Percentiles rank a stretch among this genome's conserved stretches.
phyloP scores from a whole-genome alignment of 129 eudicot genomes.

The Logfia minima region DNA sequence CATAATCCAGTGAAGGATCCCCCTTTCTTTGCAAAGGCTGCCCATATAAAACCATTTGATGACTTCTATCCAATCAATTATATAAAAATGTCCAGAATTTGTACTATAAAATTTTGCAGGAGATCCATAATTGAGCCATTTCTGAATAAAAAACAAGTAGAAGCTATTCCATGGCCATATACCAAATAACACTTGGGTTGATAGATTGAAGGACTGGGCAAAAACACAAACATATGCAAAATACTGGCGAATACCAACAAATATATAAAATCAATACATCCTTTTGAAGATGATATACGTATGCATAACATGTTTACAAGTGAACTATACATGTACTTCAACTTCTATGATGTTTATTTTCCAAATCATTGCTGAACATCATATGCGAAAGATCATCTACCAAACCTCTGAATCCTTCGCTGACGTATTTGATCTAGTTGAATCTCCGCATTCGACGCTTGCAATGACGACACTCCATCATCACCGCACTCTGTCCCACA shows the following conservation, averaged over 20 bases:
- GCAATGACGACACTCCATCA: conserved; percentile 31
- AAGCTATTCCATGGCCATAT: background rate
- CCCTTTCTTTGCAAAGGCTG: too few species aligned
- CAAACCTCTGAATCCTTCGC: conserved; percentile 68
- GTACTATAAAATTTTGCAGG: background rate
- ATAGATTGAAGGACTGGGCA: background rate
- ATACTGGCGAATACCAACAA: background rate
- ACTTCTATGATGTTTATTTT: background rate
- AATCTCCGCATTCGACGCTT: conserved; percentile 22
- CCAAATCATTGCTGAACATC: background rate
- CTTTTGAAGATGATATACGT: background rate
- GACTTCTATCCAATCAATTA: too few species aligned
- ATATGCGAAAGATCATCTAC: conserved; percentile 37
- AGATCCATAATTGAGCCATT: background rate
- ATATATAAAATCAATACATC: background rate
- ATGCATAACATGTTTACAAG: background rate
- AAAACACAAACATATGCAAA: background rate
- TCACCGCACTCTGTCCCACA: conserved; percentile 54
- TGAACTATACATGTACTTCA: background rate
- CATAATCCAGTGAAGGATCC: too few species aligned
- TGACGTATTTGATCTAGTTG: conserved; percentile 65
- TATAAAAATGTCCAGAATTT: background rate
- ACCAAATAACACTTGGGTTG: background rate
- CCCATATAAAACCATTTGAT: too few species aligned
- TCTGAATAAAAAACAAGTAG: background rate